Evolutionary conservation across 176 grass and related monocot genomes (phyloP).

Genomic region (Raddia guianensis): DNA sequence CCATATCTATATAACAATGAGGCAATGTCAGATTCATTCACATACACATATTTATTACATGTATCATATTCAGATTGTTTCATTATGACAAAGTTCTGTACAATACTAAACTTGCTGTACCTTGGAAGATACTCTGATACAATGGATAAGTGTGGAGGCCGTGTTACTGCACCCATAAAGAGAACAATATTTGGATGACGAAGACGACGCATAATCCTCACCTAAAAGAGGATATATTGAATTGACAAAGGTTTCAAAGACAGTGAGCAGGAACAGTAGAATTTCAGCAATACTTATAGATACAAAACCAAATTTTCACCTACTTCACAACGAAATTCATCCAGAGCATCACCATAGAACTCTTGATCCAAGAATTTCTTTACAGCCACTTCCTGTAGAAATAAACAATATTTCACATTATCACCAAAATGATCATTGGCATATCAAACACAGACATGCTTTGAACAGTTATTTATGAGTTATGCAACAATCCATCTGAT

Average conservation of each 20-base stretch:
- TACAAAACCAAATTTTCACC: constrained; percentile 38
- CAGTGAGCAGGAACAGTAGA: not conserved
- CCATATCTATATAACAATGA: not conserved
- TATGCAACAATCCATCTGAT: not conserved
- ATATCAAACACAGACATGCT: constrained; percentile 16
- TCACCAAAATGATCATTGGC: not conserved
- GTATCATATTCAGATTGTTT: constrained; percentile 22
- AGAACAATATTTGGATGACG: constrained; percentile 93
- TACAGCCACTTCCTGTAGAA: constrained; percentile 96
- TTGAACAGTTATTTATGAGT: constrained; percentile 18
- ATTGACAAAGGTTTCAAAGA: constrained; percentile 23
- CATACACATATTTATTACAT: not conserved
- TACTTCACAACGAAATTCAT: constrained; percentile 93
- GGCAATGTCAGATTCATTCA: not conserved
- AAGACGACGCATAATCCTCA: constrained; percentile 85
- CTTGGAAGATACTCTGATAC: constrained; percentile 94
- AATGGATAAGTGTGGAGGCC: constrained; percentile 88
- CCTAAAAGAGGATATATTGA: constrained; percentile 48
- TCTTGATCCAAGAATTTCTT: constrained; percentile 99
- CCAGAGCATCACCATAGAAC: constrained; percentile 94
- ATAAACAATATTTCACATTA: constrained; percentile 34
- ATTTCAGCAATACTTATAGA: not conserved
- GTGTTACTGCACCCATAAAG: constrained; percentile 96
- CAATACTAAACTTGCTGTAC: constrained; percentile 49
- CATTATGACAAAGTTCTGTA: constrained; percentile 20